A percentile compares a stretch with the other conserved stretches of the same genome.
Conservation (phyloP, 2,329 filamentous ascomycete species). For the Paramyrothecium roridum region DNA sequence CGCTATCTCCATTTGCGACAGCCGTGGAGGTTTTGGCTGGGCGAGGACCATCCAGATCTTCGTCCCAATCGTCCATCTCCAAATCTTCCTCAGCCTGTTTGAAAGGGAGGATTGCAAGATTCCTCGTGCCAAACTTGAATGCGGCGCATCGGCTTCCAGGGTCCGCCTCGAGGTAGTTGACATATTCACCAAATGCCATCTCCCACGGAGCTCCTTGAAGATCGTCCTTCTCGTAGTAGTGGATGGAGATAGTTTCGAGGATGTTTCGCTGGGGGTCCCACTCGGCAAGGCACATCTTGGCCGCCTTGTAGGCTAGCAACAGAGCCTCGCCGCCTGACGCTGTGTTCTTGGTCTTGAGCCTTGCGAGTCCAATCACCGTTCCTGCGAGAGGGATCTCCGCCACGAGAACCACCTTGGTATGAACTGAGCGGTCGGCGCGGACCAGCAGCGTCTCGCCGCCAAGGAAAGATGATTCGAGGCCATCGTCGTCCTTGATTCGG, state of each 20-base stretch:
- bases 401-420: conserved; percentile 78
- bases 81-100: conserved; percentile 82
- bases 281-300: conserved; percentile 88
- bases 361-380: conserved; percentile 77
- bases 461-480: conserved; percentile 64
- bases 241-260: conserved; percentile 87
- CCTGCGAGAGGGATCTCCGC: conserved; percentile 82
- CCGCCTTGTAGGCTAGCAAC: conserved; percentile 81
- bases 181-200: conserved; percentile 68
- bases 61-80: conserved; percentile 88
- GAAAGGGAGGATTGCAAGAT: conserved; percentile 91
- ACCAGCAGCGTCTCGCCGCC: conserved; percentile 60
- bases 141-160: conserved; percentile 91
- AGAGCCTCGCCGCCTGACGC: conserved; percentile 81
- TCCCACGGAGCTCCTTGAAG: conserved; percentile 80
- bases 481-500: conserved; percentile 57
- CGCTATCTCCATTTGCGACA: conserved; percentile 30
- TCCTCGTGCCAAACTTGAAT: conserved; percentile 85
- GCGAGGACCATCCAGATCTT: conserved; percentile 70
- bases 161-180: conserved; percentile 82
- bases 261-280: conserved; percentile 82
- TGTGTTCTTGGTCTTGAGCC: conserved; percentile 69
- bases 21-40: conserved; percentile 42
- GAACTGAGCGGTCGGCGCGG: conserved; percentile 60
- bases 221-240: conserved; percentile 97